Base-by-base conservation (phyloP, 108 stramenopile genomes). In the Cylindrotheca fusiformis region DNA sequence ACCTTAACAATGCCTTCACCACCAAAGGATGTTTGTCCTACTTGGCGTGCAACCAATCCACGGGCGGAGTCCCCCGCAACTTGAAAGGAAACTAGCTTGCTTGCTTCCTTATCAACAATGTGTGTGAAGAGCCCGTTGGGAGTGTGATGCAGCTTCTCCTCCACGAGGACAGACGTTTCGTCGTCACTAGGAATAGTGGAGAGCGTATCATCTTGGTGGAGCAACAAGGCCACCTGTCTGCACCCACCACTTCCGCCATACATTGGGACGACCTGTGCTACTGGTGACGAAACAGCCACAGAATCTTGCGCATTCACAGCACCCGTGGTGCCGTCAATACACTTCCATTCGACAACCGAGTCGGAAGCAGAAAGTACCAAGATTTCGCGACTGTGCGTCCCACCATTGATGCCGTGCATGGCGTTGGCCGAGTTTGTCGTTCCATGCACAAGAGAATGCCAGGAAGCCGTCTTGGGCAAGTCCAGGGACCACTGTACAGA, bases 391-490 rank as follows among this genome's bases (percentile, higher is more conserved):
- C 85, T 79, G 63, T 86, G 77, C 10, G 81, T 84, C 53, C 75
- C 86, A 12, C 84, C 84, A 52, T 88, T 77, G 47, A 87, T 82
- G 21, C 81, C 87, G 31, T 84, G 82, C 52, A 72, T 61, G n/a
- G 66, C 70, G 47, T 53, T 56, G 72, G 63, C 48, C 49, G 68
- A 64, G 70, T 78, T 83, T 67, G 83, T 31, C 32, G 80, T 85
- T 26, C 88, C 93, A 60, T 89, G 93, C 24, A 94, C 85, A 52
- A 93, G 58, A 48, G 69, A 76, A 47, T 93, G 88, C 83, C 85
- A 83, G 2, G 32, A 5, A 5, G 85, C 87, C 23, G 41, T 59
- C 22, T 69, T 56, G 22, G 82, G 75, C 27, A 93, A 72, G 57
- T 81, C 74, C 67, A 88, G 61, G 4, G 71, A 68, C 86, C 84